Conservation (phyloP, 2,329 filamentous ascomycete genomes). For the Septoria petroselini region DNA sequence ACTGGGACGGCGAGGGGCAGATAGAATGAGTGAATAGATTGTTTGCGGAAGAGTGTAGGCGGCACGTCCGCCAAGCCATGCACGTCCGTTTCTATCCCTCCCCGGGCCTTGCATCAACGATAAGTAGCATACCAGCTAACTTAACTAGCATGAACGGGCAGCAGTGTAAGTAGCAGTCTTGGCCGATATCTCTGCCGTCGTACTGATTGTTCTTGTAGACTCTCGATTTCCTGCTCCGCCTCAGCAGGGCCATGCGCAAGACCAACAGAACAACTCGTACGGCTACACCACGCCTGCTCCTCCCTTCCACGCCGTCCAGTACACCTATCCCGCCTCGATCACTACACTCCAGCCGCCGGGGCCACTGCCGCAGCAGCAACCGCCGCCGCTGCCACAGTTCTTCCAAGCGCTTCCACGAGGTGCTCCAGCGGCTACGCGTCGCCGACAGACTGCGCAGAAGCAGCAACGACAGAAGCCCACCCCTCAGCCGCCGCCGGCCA, state of each 20-base stretch:
- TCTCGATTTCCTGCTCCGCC: slow-evolving; percentile 1
- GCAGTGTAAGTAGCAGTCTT: slow-evolving; percentile 5
- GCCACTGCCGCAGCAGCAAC: slow-evolving; percentile 17
- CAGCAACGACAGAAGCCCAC: slow-evolving; percentile 20
- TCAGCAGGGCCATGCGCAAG: not conserved
- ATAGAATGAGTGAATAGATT: not conserved
- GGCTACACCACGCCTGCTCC: not conserved
- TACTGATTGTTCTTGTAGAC: not conserved
- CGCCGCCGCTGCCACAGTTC: slow-evolving; percentile 16
- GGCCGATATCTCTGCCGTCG: not conserved
- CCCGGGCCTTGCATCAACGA: not conserved
- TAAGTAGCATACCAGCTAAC: slow-evolving; percentile 11
- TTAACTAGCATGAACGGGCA: slow-evolving; percentile 1
- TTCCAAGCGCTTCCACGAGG: slow-evolving; percentile 21
- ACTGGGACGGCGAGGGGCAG: not conserved
- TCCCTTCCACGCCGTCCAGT: slow-evolving; percentile 2
- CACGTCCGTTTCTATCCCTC: too few relatives aligned
- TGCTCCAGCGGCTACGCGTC: not conserved
- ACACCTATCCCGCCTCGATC: not conserved
- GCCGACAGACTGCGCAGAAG: not conserved
- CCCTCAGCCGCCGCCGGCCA: slow-evolving; percentile 17
- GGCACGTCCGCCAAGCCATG: not conserved
- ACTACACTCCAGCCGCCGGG: slow-evolving; percentile 11
- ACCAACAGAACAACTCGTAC: not conserved
- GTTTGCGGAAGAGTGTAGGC: not conserved